These are phyloP conservation scores for Amaranthus hypochondriacus DNA, from an alignment of 148 eudicot species.

Conservation along the genomic window DNA sequence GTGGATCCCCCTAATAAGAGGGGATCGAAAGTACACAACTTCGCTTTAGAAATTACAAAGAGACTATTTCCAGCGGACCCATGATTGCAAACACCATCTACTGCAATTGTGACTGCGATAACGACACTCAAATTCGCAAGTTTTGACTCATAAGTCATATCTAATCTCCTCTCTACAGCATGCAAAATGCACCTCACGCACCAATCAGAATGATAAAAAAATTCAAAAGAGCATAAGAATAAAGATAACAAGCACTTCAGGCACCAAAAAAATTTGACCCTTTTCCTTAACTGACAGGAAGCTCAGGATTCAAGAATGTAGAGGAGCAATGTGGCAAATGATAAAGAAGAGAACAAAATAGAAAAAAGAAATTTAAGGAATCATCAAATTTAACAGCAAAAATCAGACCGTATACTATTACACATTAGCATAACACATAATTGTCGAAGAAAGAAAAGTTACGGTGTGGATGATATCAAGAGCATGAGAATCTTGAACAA, in stretches of 20 bases:
- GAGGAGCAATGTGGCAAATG: not conserved
- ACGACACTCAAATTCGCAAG: not conserved
- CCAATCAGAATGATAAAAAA: not conserved
- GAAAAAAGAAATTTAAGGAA: not conserved
- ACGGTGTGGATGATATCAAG: slow-evolving; percentile 93
- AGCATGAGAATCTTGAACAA: slow-evolving; percentile 73
- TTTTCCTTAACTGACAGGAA: not conserved
- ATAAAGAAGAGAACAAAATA: too few species aligned
- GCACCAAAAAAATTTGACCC: not conserved
- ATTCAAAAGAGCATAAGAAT: not conserved
- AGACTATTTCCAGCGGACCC: too few species aligned
- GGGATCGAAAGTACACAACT: too few species aligned
- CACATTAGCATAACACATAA: not conserved
- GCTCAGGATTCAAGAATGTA: slow-evolving; percentile 2
- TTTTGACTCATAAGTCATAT: not conserved
- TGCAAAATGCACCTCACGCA: not conserved
- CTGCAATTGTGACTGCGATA: too few species aligned
- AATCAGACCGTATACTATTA: not conserved
- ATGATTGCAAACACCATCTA: too few species aligned
- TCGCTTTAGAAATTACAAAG: too few species aligned
- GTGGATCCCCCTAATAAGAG: too few species aligned
- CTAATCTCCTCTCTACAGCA: not conserved
- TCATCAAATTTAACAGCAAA: not conserved
- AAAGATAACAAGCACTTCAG: not conserved
- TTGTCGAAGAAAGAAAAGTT: slow-evolving; percentile 21